Conservation (phyloP, 2,329 filamentous ascomycete species). For the Penicillium brevicompactum region DNA sequence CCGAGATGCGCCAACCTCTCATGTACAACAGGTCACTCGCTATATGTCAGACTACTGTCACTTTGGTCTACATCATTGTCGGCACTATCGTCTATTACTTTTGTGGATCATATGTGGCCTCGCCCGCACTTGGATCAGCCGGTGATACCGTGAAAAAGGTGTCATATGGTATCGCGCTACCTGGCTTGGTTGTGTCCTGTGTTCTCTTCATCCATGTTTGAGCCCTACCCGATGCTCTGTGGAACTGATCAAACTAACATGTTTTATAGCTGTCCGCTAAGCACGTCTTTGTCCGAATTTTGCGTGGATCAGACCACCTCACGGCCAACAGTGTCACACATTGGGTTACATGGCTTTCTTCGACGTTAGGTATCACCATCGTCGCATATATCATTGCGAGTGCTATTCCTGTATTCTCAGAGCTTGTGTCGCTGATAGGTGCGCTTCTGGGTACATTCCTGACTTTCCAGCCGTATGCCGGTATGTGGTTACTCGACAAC, state of each 20-base stretch:
- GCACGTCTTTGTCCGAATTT: neutral
- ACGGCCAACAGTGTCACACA: neutral
- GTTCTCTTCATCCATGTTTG: conserved; percentile 22
- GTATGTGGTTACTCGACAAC: neutral
- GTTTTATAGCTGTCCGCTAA: neutral
- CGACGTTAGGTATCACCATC: neutral
- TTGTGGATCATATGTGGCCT: conserved; percentile 48
- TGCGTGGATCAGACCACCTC: neutral
- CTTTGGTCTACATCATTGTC: conserved; percentile 35
- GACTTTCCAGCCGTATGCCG: neutral
- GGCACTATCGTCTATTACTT: conserved; percentile 47
- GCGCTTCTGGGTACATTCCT: neutral
- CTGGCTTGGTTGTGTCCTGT: conserved; percentile 28
- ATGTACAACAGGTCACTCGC: conserved; percentile 33
- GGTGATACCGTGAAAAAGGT: conserved; percentile 45
- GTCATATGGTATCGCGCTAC: conserved; percentile 41
- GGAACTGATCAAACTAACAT: neutral
- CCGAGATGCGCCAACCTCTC: conserved; percentile 38
- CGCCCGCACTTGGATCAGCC: conserved; percentile 49
- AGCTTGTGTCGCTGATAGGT: neutral
- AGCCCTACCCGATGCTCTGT: neutral
- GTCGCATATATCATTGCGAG: neutral
- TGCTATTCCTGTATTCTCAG: neutral
- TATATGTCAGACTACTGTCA: conserved; percentile 33
- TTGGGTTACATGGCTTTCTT: neutral